Evolutionary conservation across 2,329 filamentous ascomycete genomes (phyloP).

Genomic region (Verticillium alfalfae): DNA sequence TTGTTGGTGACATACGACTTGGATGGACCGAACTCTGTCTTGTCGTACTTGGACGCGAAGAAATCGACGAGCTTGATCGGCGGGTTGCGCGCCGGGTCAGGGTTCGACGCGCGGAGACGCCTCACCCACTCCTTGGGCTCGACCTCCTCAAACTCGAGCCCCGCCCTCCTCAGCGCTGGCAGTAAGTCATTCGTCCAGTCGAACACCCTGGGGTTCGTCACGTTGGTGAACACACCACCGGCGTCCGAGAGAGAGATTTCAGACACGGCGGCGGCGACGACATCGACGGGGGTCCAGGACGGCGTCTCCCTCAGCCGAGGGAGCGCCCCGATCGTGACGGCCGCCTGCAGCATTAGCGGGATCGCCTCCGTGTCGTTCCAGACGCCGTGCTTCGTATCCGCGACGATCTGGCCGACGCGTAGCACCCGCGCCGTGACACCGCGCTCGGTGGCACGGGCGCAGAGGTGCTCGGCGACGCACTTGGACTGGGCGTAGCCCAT

Average conservation of each 20-base stretch:
- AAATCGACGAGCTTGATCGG: slow-evolving; percentile 48
- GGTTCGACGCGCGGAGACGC: slow-evolving; percentile 34
- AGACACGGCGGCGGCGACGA: slow-evolving; percentile 31
- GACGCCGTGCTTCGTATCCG: slow-evolving; percentile 36
- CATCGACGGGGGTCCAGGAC: slow-evolving; percentile 40
- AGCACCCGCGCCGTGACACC: slow-evolving; percentile 28
- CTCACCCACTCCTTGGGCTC: slow-evolving; percentile 36
- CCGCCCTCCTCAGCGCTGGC: slow-evolving; percentile 35
- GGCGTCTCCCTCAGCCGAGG: slow-evolving; percentile 38
- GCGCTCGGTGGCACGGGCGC: slow-evolving; percentile 22
- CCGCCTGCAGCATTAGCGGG: slow-evolving; percentile 43
- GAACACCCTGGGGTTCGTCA: slow-evolving; percentile 41
- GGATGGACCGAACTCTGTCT: slow-evolving; percentile 36
- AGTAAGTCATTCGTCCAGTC: slow-evolving; percentile 46
- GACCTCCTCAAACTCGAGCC: slow-evolving; percentile 39
- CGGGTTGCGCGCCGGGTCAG: slow-evolving; percentile 40
- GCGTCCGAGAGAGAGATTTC: slow-evolving; percentile 26
- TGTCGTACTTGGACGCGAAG: slow-evolving; percentile 29
- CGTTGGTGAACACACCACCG: slow-evolving; percentile 33
- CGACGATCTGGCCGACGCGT: slow-evolving; percentile 46
- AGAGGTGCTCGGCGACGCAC: slow-evolving; percentile 32
- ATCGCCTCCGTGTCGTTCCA: slow-evolving; percentile 49
- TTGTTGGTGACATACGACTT: slow-evolving; percentile 33
- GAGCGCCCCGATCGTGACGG: slow-evolving; percentile 33
- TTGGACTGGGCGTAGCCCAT: slow-evolving; percentile 39